Base-by-base conservation (phyloP, 129 eudicot genomes). In the Erigeron canadensis region DNA sequence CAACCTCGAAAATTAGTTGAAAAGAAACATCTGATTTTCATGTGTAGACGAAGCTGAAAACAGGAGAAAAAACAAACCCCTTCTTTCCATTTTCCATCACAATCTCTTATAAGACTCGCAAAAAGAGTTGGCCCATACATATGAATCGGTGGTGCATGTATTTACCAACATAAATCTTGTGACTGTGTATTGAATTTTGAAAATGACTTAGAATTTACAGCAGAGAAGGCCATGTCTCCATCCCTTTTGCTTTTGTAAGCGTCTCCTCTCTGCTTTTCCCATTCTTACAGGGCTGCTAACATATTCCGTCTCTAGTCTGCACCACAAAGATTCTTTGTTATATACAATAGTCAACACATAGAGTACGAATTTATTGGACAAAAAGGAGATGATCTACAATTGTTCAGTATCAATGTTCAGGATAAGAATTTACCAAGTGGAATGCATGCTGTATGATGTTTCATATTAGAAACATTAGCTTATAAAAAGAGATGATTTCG, bases 211-310 rank as follows among this genome's bases (percentile, higher is more conserved):
- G 78, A 89, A 93, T 89, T 79, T 89, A 84, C 96, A 91, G 82
- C 97, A 91, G 43, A 88, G 75, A 64, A 91, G 70, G 10, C 93
- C 86, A 41, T 80, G 77, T 55, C 76, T 74, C 92, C 97, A 88
- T 69, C 94, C 79, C 76, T 72, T 80, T 4, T 81, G 83, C 81
- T 77, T 91, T 53, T 82, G 79, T 37, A 70, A 53, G 59, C 73
- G 75, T 73, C 83, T 82, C 77, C 77, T 70, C 38, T 86, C 92
- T 0, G 82, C 80, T 83, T 82, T 88, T 18, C 80, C 90, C 97
- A 91, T 91, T 80, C 90, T 74, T 47, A 84, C 88, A 1, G 97
- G 97, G 78, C 97, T 91, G 83, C 93, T 83, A 71, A 81, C 81
- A 88, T 88, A 86, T 77, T 88, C 97, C 0, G 78, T 67, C 64